phyloP scores from a whole-genome alignment of 2,329 filamentous ascomycete species.

The Cordyceps cateniannulata region DNA sequence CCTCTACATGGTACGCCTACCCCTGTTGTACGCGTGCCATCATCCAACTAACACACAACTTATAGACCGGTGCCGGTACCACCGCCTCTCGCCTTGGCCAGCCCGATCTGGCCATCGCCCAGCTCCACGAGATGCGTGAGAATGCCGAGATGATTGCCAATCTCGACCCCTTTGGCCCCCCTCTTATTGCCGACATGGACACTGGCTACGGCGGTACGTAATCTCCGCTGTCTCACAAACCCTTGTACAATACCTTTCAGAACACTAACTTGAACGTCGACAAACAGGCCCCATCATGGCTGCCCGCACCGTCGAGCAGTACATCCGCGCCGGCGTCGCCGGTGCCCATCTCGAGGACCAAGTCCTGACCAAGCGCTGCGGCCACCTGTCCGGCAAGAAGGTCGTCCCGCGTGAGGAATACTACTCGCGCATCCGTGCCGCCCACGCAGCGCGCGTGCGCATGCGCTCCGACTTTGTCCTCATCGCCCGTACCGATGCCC shows the following conservation, averaged over 20 bases:
- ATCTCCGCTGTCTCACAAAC: background rate
- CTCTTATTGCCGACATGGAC: conserved; percentile 56
- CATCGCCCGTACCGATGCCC: conserved; percentile 58
- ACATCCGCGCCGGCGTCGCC: conserved; percentile 50
- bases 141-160: conserved; percentile 60
- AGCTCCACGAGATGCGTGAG: conserved; percentile 55
- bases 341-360: conserved; percentile 59
- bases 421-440: conserved; percentile 49
- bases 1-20: conserved; percentile 56
- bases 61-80: conserved; percentile 56
- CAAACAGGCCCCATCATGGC: conserved; percentile 40
- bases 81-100: conserved; percentile 54
- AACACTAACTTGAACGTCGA: background rate
- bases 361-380: conserved; percentile 58
- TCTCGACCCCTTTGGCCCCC: conserved; percentile 46
- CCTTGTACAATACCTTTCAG: no score
- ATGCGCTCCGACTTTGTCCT: conserved; percentile 53
- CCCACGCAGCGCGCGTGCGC: conserved; percentile 41
- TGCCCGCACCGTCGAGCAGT: conserved; percentile 44
- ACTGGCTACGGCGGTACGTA: conserved; percentile 47
- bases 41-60: background rate
- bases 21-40: background rate
- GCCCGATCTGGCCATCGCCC: conserved; percentile 57
- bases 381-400: conserved; percentile 55
- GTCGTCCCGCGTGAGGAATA: conserved; percentile 49